These are phyloP conservation scores for Phialophora expanda DNA, from an alignment of 2,329 filamentous ascomycete species.

Conservation along the genomic window DNA sequence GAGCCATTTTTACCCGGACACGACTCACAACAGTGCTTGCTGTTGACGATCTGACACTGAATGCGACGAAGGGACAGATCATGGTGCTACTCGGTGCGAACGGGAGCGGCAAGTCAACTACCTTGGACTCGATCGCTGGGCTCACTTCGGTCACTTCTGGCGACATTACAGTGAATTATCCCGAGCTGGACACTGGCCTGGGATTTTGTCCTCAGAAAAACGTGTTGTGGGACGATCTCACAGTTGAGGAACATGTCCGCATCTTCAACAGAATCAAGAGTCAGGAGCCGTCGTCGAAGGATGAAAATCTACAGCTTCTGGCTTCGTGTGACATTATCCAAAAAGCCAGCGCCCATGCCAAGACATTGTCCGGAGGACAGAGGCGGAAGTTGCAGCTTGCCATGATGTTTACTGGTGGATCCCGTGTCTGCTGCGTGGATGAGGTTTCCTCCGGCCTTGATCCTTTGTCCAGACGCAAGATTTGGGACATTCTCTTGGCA, in stretches of 20 bases:
- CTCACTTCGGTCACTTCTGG: conserved; percentile 78
- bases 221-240: conserved; percentile 88
- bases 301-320: conserved; percentile 62
- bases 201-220: conserved; percentile 93
- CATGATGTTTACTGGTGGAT: conserved; percentile 94
- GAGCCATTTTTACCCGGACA: conserved; percentile 56
- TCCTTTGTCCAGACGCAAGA: conserved; percentile 81
- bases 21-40: conserved; percentile 73
- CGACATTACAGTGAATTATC: conserved; percentile 77
- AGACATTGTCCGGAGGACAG: conserved; percentile 85
- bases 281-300: conserved; percentile 26
- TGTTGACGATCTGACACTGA: conserved; percentile 74
- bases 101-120: conserved; percentile 88
- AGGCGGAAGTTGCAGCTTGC: conserved; percentile 90
- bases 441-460: conserved; percentile 90
- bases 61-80: conserved; percentile 78
- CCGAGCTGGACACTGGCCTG: conserved; percentile 76
- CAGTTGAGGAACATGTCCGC: conserved; percentile 79
- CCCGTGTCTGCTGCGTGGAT: conserved; percentile 85
- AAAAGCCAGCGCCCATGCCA: conserved; percentile 73
- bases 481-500: conserved; percentile 90
- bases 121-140: conserved; percentile 84
- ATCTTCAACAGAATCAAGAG: conserved; percentile 83
- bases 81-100: conserved; percentile 86
- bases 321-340: conserved; percentile 72